Conservation (phyloP, 176 grass and related monocot genomes). For the Musa schizocarpa region DNA sequence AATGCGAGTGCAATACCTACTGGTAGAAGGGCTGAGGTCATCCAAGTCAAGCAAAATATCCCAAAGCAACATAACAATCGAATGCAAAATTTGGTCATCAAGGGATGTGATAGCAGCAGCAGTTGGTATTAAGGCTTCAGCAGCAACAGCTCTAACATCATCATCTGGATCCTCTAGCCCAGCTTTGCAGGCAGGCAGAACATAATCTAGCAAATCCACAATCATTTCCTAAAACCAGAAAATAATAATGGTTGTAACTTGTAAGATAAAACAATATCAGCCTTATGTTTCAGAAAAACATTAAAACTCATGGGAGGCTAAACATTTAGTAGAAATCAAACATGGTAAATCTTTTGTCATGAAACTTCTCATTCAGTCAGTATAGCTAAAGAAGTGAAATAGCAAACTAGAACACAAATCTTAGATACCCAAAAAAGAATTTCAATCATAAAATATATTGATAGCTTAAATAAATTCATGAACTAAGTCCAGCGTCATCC, state of each 20-base stretch:
- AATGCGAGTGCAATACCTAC: conserved; percentile 47
- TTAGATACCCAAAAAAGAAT: no score
- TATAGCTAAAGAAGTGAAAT: no score
- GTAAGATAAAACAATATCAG: conserved; percentile 13
- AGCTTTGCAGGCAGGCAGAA: conserved; percentile 89
- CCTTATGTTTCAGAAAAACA: neutral
- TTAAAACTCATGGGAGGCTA: neutral
- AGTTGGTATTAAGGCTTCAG: conserved; percentile 91
- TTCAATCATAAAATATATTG: no score
- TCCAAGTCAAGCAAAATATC: conserved; percentile 98
- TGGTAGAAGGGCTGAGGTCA: conserved; percentile 95
- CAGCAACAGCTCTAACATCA: conserved; percentile 96
- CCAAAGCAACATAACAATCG: conserved; percentile 96
- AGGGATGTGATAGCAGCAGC: conserved; percentile 71
- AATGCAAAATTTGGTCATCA: conserved; percentile 70
- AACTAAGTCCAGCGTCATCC: no score
- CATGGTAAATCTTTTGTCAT: no score
- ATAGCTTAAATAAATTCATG: no score
- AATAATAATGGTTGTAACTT: conserved; percentile 18
- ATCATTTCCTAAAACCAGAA: conserved; percentile 76
- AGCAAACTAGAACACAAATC: no score
- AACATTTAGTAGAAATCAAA: no score
- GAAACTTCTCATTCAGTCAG: no score
- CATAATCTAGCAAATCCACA: conserved; percentile 62
- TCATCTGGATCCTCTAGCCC: conserved; percentile 93